Evolutionary conservation across 2,329 filamentous ascomycete species (phyloP).

Genomic region (Xylaria arbuscula): DNA sequence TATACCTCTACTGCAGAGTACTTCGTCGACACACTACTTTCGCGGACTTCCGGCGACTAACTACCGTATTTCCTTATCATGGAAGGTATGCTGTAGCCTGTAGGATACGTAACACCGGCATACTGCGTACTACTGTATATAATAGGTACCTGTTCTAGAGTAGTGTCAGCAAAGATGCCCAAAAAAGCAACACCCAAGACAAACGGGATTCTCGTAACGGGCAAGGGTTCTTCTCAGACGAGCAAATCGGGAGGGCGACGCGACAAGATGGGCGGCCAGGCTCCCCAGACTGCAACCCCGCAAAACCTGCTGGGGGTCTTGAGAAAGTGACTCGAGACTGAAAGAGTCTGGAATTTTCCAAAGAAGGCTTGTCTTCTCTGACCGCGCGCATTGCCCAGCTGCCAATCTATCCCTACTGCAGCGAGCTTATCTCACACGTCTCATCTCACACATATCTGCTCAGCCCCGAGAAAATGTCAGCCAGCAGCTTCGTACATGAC

Average conservation of each 20-base stretch:
- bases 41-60: conserved; percentile 17
- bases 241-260: conserved; percentile 37
- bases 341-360: conserved; percentile 40
- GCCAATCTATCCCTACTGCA: not conserved
- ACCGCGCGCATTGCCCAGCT: conserved; percentile 7
- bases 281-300: conserved; percentile 39
- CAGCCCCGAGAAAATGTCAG: conserved; percentile 29
- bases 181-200: conserved; percentile 36
- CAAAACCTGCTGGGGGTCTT: conserved; percentile 26
- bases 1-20: not conserved
- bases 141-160: conserved; percentile 7
- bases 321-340: conserved; percentile 29
- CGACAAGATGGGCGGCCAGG: conserved; percentile 27
- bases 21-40: not conserved
- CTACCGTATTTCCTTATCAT: conserved; percentile 30
- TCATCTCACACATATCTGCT: conserved; percentile 29
- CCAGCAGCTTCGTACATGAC: conserved; percentile 27
- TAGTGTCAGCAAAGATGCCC: conserved; percentile 28
- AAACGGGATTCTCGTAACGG: conserved; percentile 30
- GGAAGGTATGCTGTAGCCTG: not conserved
- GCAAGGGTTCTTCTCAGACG: conserved; percentile 28
- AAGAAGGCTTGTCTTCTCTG: conserved; percentile 19
- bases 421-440: conserved; percentile 13
- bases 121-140: conserved; percentile 15
- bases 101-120: not conserved